These are phyloP conservation scores for Tricholoma terreum DNA, from an alignment of 768 basidiomycete species.

Conservation along the genomic window DNA sequence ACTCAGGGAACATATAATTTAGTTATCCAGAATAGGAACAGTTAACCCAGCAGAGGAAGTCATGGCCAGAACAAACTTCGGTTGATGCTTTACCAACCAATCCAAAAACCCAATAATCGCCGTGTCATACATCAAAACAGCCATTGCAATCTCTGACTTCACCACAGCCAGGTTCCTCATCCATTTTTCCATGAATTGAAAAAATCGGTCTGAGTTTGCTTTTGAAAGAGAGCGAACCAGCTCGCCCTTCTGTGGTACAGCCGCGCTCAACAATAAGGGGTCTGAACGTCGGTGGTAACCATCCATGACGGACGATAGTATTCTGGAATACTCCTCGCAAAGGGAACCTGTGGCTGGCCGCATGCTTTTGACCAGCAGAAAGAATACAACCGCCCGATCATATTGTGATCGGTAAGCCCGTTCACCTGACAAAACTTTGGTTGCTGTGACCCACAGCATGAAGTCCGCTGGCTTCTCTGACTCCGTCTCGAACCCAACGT, in stretches of 20 bases:
- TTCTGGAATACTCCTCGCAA: background rate
- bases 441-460: background rate
- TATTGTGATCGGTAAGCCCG: background rate
- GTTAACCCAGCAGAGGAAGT: background rate
- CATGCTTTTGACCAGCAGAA: background rate
- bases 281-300: background rate
- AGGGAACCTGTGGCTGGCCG: background rate
- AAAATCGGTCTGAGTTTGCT: background rate
- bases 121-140: background rate
- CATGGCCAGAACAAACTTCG: background rate
- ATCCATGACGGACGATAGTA: background rate
- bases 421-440: background rate
- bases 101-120: background rate
- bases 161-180: background rate
- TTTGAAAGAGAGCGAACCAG: background rate
- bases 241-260: background rate
- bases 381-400: background rate
- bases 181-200: background rate
- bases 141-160: background rate
- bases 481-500: background rate
- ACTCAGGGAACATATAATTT: background rate
- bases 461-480: background rate
- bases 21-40: background rate
- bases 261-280: background rate
- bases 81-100: background rate